Conservation (phyloP, 305 asterid genomes). For the Fraxinus greggii region DNA sequence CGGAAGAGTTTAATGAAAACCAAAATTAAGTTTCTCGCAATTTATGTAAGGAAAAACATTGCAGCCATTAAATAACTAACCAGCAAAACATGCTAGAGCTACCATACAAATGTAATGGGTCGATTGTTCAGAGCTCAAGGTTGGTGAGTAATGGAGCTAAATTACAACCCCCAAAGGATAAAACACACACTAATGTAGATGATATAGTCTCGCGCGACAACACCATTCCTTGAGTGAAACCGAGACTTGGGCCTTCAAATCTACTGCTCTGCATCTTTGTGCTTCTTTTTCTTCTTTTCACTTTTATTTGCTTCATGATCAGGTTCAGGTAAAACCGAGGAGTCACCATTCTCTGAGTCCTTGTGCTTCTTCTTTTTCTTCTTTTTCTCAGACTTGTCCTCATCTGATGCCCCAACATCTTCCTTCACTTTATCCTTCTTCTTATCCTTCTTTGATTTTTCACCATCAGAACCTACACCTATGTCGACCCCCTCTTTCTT, state of each 20-base stretch:
- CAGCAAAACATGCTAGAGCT: not conserved
- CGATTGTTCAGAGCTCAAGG: not conserved
- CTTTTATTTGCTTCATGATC: conserved; percentile 40
- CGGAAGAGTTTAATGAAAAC: not conserved
- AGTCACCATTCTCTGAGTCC: conserved; percentile 48
- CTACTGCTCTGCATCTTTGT: conserved; percentile 36
- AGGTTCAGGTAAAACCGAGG: conserved; percentile 11
- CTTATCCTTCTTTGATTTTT: conserved; percentile 40
- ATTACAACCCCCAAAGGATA: not conserved
- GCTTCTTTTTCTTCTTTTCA: conserved; percentile 58
- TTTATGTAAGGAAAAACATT: not conserved
- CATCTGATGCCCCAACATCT: conserved; percentile 35
- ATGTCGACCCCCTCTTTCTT: conserved; percentile 46
- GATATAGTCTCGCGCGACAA: not conserved
- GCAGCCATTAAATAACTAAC: not conserved
- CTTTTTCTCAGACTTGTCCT: conserved; percentile 59
- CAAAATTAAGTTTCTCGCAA: not conserved
- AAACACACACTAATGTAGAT: not conserved
- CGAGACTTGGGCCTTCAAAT: not conserved
- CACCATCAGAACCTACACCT: conserved; percentile 28
- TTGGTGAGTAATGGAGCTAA: not conserved
- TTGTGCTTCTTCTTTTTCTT: conserved; percentile 50
- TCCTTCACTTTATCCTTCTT: conserved; percentile 45
- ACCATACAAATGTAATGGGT: not conserved
- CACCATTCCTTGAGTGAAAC: conserved; percentile 5